Percentiles rank a stretch among this genome's conserved stretches.
These are phyloP conservation scores for Fusarium sp. DNA, from an alignment of 2,329 filamentous ascomycete species.

Conservation along the genomic window DNA sequence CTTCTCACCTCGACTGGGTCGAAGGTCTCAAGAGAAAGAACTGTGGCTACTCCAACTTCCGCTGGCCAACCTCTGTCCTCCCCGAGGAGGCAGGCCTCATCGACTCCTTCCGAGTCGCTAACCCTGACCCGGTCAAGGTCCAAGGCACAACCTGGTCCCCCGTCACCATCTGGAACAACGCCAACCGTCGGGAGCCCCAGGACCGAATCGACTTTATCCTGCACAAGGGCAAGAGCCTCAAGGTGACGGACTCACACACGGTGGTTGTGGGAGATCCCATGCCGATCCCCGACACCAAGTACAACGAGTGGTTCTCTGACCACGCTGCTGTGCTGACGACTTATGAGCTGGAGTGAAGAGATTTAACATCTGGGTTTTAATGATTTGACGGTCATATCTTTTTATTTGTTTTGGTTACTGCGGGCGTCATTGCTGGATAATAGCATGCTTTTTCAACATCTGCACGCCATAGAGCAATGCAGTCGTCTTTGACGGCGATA, in stretches of 20 bases:
- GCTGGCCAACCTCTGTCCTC: conserved; percentile 55
- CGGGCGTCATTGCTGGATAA: background rate
- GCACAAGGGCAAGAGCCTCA: conserved; percentile 50
- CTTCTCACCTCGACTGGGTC: conserved; percentile 58
- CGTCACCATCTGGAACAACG: conserved; percentile 49
- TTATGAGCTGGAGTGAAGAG: conserved; percentile 39
- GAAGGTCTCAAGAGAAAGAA: conserved; percentile 49
- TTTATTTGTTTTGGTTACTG: background rate
- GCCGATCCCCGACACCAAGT: conserved; percentile 48
- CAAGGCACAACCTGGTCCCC: conserved; percentile 58
- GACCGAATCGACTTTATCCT: conserved; percentile 60
- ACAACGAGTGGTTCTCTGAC: conserved; percentile 58
- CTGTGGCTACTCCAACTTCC: conserved; percentile 50
- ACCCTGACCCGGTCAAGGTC: conserved; percentile 50
- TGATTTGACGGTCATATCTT: background rate
- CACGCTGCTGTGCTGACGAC: conserved; percentile 51
- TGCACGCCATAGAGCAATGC: background rate
- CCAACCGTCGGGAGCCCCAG: conserved; percentile 52
- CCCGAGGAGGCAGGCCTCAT: conserved; percentile 51
- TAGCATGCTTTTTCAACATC: background rate
- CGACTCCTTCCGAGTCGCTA: conserved; percentile 54
- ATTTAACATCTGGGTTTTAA: background rate
- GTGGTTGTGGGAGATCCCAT: conserved; percentile 51
- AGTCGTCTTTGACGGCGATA: background rate
- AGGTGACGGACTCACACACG: conserved; percentile 46